Evolutionary conservation across 768 basidiomycete species (phyloP), one percentile per base, ranked within the genome.

Genomic region (Tulasnella calospora): DNA sequence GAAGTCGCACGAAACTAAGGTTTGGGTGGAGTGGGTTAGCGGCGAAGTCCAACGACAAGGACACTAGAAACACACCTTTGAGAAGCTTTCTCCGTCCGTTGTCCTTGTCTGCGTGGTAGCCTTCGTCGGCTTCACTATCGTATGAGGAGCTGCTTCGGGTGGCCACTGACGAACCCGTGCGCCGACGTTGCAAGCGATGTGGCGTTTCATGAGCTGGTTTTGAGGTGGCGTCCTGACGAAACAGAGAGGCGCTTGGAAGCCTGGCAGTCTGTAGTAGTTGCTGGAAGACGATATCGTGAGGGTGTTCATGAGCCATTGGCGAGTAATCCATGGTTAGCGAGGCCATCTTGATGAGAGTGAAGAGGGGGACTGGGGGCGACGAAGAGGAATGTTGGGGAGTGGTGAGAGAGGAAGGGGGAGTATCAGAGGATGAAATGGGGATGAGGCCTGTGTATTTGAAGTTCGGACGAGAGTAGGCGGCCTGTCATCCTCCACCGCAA

Each of bases 211-310:
- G 17, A 57, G n/a, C 23, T 27, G 55, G 41, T 33, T 38, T 40
- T 47, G 61, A 33, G 30, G 27, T 33, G 3, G n/a, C 13, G 27
- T 40, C 40, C 21, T 71, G 73, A 51, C 74, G 74, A 57, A 38
- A 76, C 57, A 51, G 36, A 38, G 75, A 76, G 1, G 75, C 46
- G 23, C 41, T 76, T 36, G 71, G 71, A 38, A 72, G 75, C 35
- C 38, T 40, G 36, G 75, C 57, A 13, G 33, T 55, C 35, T 40
- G 75, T 46, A 76, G 51, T 38, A 76, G 47, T 61, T 76, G 75
- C 41, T 76, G 75, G 55, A 76, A 76, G 75, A 76, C 75, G 75
- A 76, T 23, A 19, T 76, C 75, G n/a, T 76, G 75, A 69, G 75
- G 75, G 55, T 76, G 75, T 33, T 38, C 35, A 44, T 69, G 30